Conservation (phyloP, 148 eudicot species). For the Hydrangea macrophylla region DNA sequence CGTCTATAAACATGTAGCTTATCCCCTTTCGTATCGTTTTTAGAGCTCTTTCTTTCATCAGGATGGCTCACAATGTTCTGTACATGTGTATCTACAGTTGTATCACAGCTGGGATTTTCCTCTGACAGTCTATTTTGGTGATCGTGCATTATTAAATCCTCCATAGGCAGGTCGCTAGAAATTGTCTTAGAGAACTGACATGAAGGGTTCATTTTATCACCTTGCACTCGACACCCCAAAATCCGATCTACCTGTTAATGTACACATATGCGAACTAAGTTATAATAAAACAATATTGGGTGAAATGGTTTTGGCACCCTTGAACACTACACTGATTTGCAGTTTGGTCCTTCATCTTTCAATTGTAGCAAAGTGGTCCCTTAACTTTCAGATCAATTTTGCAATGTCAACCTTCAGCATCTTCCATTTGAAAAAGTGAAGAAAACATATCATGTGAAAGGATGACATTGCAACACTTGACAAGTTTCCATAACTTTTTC, state of each 20-base stretch:
- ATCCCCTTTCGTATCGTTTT: constrained; percentile 27
- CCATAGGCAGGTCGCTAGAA: constrained; percentile 28
- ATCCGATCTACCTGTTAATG: constrained; percentile 83
- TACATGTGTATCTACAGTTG: constrained; percentile 21
- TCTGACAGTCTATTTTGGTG: constrained; percentile 26
- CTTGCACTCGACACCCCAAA: constrained; percentile 78
- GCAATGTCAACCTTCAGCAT: too few relatives aligned
- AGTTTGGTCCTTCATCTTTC: too few relatives aligned
- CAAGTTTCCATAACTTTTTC: too few relatives aligned
- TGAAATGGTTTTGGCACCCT: too few relatives aligned
- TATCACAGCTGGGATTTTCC: constrained; percentile 29
- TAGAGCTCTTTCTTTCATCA: constrained; percentile 18
- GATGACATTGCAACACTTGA: too few relatives aligned
- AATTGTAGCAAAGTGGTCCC: too few relatives aligned
- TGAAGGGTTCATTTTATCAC: constrained; percentile 24
- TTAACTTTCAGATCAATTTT: too few relatives aligned
- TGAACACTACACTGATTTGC: too few relatives aligned
- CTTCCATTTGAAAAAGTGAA: too few relatives aligned
- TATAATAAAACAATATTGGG: neutral
- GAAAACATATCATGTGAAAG: too few relatives aligned
- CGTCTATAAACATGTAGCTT: constrained; percentile 38
- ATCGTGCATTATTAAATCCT: constrained; percentile 28
- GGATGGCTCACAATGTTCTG: constrained; percentile 16
- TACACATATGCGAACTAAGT: constrained; percentile 10
- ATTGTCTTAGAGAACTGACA: constrained; percentile 20